phyloP scores from a whole-genome alignment of 1,284 basidiomycete species.

The Fomitopsis betulina region DNA sequence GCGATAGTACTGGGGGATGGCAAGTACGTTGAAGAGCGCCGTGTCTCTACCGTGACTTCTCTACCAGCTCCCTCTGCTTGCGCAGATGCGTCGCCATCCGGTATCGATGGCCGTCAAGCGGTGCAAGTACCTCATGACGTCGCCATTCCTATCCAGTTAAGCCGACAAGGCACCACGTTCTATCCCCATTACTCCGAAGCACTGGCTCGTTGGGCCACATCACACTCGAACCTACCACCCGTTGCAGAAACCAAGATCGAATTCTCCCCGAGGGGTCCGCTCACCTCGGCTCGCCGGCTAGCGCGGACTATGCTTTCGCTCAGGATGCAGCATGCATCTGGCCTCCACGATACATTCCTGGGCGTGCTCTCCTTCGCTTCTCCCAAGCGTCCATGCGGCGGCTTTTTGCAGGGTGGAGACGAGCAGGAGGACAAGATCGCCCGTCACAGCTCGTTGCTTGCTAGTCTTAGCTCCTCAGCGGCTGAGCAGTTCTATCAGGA shows the following conservation, averaged over 20 bases:
- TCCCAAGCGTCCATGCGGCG: slow-evolving; percentile 41
- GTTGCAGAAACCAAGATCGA: slow-evolving; percentile 21
- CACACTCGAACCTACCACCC: slow-evolving; percentile 9
- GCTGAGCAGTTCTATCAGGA: slow-evolving; percentile 40
- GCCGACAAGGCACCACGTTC: slow-evolving; percentile 35
- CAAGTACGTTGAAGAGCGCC: slow-evolving; percentile 39
- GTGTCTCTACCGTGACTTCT: slow-evolving; percentile 19
- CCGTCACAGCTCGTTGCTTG: slow-evolving; percentile 40
- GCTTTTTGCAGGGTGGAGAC: slow-evolving; percentile 41
- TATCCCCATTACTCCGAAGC: slow-evolving; percentile 34
- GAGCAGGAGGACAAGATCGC: slow-evolving; percentile 44
- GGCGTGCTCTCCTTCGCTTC: slow-evolving; percentile 46
- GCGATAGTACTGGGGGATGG: slow-evolving; percentile 40
- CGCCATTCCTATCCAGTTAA: slow-evolving; percentile 32
- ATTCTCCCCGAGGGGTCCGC: slow-evolving; percentile 30
- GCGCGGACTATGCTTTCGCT: slow-evolving; percentile 14
- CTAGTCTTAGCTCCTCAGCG: slow-evolving; percentile 33
- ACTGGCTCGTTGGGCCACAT: slow-evolving; percentile 31
- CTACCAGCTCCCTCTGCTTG: slow-evolving; percentile 18
- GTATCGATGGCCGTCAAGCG: background rate
- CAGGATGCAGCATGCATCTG: slow-evolving; percentile 12
- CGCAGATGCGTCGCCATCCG: slow-evolving; percentile 9
- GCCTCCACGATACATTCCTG: slow-evolving; percentile 26
- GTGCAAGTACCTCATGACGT: slow-evolving; percentile 32
- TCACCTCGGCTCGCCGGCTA: slow-evolving; percentile 30